Conservation (phyloP, 305 asterid genomes). For the Fraxinus paxiana region DNA sequence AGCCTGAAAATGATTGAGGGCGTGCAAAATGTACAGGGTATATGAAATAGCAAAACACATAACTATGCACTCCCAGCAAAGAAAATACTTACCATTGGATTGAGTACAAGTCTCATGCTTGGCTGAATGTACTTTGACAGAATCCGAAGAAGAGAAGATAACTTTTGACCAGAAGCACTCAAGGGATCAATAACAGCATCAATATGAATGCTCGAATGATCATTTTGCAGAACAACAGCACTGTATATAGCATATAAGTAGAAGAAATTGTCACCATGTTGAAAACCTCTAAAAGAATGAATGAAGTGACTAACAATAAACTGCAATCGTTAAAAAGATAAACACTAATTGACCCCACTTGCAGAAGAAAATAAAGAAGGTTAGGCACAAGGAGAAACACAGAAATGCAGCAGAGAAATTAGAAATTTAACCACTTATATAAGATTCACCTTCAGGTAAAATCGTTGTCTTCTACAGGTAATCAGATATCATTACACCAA, state of each 20-base stretch:
- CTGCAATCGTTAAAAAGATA: not conserved
- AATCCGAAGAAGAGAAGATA: conserved; percentile 80
- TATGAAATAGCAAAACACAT: conserved; percentile 1
- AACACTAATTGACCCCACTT: not conserved
- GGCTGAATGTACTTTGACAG: conserved; percentile 78
- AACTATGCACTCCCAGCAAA: not conserved
- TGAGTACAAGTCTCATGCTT: conserved; percentile 92
- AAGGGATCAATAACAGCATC: conserved; percentile 97
- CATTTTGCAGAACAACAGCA: conserved; percentile 76
- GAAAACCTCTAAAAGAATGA: not conserved
- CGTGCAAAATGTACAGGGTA: not conserved
- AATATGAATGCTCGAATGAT: conserved; percentile 78
- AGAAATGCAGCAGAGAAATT: not conserved
- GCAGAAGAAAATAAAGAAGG: not conserved
- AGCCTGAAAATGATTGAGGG: not conserved
- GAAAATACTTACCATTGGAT: conserved; percentile 73
- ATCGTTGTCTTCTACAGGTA: not conserved
- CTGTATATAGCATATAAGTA: conserved; percentile 38
- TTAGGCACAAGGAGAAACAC: not conserved
- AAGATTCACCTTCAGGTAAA: not conserved
- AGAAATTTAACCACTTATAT: not conserved
- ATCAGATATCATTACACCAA: not conserved
- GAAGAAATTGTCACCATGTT: conserved; percentile 21
- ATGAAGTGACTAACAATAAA: not conserved
- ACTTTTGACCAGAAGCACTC: conserved; percentile 95